Evolutionary conservation across 106 monocot genomes (phyloP), one percentile per base, ranked within the genome.

Genomic region (Hemerocallis citrina): DNA sequence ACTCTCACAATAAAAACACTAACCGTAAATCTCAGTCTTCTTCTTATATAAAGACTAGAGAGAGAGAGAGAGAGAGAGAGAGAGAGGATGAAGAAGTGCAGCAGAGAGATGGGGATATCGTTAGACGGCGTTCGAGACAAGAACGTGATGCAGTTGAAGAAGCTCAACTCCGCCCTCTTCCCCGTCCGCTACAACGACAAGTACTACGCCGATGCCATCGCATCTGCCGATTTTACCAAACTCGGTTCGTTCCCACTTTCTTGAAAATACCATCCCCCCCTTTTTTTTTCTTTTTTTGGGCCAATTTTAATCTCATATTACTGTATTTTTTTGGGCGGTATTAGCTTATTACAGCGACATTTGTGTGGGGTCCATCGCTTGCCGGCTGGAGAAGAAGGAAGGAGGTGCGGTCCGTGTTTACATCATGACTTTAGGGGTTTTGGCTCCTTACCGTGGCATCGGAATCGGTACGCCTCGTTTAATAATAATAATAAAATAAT

Each of bases 121-220:
- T 80, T 95, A 16, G 94, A 95, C 50, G 71, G 68, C 1, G 73
- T 95, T 21, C 50, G 94, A 55, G 94, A 95, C 61, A 95, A 95
- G 83, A 95, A 95, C 81, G 51, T 89, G 65, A 95, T 95, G 94
- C 89, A 86, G 82, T 81, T 95, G 58, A 95, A 95, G 89, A 95
- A 95, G 86, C 85, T 95, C 62, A 95, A 95, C 78, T 81, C 81
- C 52, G 94, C 75, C 17, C 85, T 95, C 69, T 95, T 95, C 70
- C 94, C 94, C 59, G 86, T 95, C 52, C 85, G 94, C 28, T 95
- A 95, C 94, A 95, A 95, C 86, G 86, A 95, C 62, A 95, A 95
- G 71, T 95, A 95, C 83, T 95, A 95, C 86, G 58, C 80, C 29
- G 94, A 95, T 48, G 83, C 89, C 62, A 72, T 95, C 68, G 62